Percentiles rank a stretch among this genome's conserved stretches.
phyloP scores from a whole-genome alignment of 805 yeast species.

The Torulaspora delbrueckii region DNA sequence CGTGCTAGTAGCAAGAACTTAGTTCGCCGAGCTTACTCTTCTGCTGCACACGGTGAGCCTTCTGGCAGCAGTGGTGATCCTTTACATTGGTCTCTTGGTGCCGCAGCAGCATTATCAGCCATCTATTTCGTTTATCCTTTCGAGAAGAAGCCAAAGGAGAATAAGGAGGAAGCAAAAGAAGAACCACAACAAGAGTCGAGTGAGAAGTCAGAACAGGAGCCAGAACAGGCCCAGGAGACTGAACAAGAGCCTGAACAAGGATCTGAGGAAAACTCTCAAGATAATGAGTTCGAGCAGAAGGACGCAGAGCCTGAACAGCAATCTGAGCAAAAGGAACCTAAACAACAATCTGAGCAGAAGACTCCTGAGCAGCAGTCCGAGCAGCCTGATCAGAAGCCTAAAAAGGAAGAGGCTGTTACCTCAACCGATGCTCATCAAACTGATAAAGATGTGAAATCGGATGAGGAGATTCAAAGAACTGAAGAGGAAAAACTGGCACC shows the following conservation, averaged over 20 bases:
- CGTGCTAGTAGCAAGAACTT: conserved; percentile 3
- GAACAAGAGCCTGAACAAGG: conserved; percentile 1
- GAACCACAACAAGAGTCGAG: conserved; percentile 1
- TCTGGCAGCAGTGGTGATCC: not conserved
- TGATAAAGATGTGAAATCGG: conserved; percentile 3
- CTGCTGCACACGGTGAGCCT: conserved; percentile 1
- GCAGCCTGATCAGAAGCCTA: conserved; percentile 2
- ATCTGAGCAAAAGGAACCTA: conserved; percentile 2
- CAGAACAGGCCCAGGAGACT: conserved; percentile 5
- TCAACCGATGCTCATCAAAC: conserved; percentile 6
- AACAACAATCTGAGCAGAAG: conserved; percentile 1
- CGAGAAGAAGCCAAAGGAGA: conserved; percentile 7
- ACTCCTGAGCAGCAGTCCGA: conserved; percentile 5
- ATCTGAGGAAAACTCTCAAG: not conserved
- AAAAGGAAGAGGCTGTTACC: conserved; percentile 2
- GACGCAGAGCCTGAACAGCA: conserved; percentile 11
- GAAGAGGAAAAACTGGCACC: conserved; percentile 10
- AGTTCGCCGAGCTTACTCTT: conserved; percentile 4
- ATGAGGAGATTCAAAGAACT: conserved; percentile 3
- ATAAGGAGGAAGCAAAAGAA: conserved; percentile 1
- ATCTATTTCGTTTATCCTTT: conserved; percentile 12
- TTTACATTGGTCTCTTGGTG: conserved; percentile 11
- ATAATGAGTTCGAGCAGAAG: conserved; percentile 7
- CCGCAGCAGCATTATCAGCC: conserved; percentile 12
- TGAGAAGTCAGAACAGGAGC: conserved; percentile 5